Evolutionary conservation across 495 filamentous ascomycete species (phyloP).

Genomic region (Parachaetomium inaequale): DNA sequence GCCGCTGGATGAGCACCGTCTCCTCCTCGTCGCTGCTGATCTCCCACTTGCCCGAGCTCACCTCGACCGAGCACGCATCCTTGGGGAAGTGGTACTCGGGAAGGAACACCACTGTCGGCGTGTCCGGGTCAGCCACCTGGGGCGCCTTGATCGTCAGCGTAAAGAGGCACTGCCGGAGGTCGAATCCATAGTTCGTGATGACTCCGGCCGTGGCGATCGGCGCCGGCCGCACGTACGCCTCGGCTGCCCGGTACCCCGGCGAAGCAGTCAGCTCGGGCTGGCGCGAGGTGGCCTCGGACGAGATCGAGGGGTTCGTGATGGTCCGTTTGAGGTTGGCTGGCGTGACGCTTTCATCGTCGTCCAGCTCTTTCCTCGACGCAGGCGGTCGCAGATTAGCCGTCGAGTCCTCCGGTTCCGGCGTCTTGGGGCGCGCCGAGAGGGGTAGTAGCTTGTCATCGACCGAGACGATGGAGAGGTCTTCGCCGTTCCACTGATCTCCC

Average conservation of each 20-base stretch:
- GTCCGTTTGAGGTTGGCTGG: slow-evolving; percentile 70
- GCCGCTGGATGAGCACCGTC: slow-evolving; percentile 61
- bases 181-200: slow-evolving; percentile 68
- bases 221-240: slow-evolving; percentile 85
- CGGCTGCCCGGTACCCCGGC: slow-evolving; percentile 80
- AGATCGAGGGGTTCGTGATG: slow-evolving; percentile 68
- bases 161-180: slow-evolving; percentile 71
- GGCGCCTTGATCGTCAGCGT: slow-evolving; percentile 59
- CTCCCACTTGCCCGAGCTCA: slow-evolving; percentile 85
- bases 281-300: slow-evolving; percentile 50
- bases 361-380: slow-evolving; percentile 40
- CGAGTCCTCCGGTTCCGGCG: slow-evolving; percentile 37
- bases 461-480: slow-evolving; percentile 89
- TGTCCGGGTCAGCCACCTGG: slow-evolving; percentile 49
- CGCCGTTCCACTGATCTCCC: slow-evolving; percentile 96
- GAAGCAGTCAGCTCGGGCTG: slow-evolving; percentile 52
- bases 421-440: slow-evolving; percentile 43
- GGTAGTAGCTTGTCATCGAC: slow-evolving; percentile 72
- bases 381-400: slow-evolving; percentile 28
- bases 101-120: slow-evolving; percentile 79
- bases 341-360: slow-evolving; percentile 55
- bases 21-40: slow-evolving; percentile 68
- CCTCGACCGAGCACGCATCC: slow-evolving; percentile 60
- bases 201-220: slow-evolving; percentile 71
- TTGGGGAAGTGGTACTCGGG: slow-evolving; percentile 93